These are phyloP conservation scores for Begonia loranthoides DNA, from an alignment of 306 rosid genomes.

Conservation along the genomic window DNA sequence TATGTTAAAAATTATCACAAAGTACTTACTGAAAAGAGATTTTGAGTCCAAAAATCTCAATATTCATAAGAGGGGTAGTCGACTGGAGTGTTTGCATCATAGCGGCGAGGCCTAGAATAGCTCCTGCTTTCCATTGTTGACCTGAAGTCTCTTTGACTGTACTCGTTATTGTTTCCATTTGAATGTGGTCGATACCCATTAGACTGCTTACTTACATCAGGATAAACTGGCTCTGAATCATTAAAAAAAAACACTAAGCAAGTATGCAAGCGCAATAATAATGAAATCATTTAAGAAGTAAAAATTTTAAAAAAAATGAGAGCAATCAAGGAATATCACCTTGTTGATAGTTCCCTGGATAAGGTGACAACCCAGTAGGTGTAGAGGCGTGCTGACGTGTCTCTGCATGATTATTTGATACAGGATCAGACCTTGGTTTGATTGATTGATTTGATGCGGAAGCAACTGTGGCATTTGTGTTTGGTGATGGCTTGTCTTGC, in stretches of 20 bases:
- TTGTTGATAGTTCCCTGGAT: conserved; percentile 30
- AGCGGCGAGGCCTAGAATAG: conserved; percentile 49
- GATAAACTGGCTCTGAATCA: conserved; percentile 35
- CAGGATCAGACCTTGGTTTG: conserved; percentile 31
- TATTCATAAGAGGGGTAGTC: conserved; percentile 28
- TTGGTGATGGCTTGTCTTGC: conserved; percentile 50
- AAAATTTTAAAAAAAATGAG: background rate
- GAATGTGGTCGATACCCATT: conserved; percentile 46
- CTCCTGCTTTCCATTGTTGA: conserved; percentile 48
- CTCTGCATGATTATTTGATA: conserved; percentile 26
- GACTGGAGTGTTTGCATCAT: conserved; percentile 38
- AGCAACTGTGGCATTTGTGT: conserved; percentile 21
- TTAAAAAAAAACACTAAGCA: conserved; percentile 18
- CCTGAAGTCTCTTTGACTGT: conserved; percentile 58
- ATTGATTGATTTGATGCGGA: conserved; percentile 41
- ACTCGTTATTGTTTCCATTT: conserved; percentile 41
- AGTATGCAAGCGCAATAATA: background rate
- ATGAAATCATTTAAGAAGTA: background rate
- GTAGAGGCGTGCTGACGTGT: conserved; percentile 23
- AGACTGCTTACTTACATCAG: conserved; percentile 40
- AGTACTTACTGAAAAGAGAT: background rate
- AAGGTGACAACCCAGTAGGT: conserved; percentile 34
- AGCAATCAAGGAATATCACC: conserved; percentile 27
- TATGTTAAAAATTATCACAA: background rate
- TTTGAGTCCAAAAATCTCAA: conserved; percentile 13